Percentiles rank a stretch among this genome's conserved stretches.
Conservation (phyloP, 2,329 filamentous ascomycete species). For the Ophiosphaerella narmari region DNA sequence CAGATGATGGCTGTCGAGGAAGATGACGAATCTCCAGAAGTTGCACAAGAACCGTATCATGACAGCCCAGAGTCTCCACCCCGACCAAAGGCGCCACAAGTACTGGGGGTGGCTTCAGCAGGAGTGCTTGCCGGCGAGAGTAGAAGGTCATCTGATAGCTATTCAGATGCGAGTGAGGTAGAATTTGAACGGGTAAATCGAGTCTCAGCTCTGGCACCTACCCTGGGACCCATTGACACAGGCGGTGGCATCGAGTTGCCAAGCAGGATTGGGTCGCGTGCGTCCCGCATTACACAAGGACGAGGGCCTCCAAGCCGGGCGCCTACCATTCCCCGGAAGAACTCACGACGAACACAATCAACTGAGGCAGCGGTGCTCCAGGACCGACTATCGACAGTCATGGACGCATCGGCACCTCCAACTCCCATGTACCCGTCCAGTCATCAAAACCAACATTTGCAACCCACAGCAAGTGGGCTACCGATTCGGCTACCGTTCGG, state of each 20-base stretch:
- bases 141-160: conserved; percentile 52
- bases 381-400: conserved; percentile 36
- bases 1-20: conserved; percentile 70
- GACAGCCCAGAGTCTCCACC: conserved; percentile 53
- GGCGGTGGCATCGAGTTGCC: conserved; percentile 66
- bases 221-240: conserved; percentile 64
- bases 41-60: conserved; percentile 54
- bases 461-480: conserved; percentile 25
- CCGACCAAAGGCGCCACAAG: conserved; percentile 14
- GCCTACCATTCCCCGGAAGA: conserved; percentile 68
- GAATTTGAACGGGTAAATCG: conserved; percentile 47
- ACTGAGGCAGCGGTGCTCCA: conserved; percentile 33
- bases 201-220: conserved; percentile 58
- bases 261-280: conserved; percentile 65
- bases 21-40: conserved; percentile 58
- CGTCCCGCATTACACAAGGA: conserved; percentile 46
- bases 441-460: conserved; percentile 27
- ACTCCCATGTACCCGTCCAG: conserved; percentile 13
- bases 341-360: conserved; percentile 57
- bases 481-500: conserved; percentile 44
- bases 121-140: conserved; percentile 25
- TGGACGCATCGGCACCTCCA: conserved; percentile 23
- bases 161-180: conserved; percentile 47
- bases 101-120: conserved; percentile 17
- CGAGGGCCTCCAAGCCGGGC: conserved; percentile 34